Evolutionary conservation across 768 basidiomycete genomes (phyloP).

Genomic region (Cyclocybe aegerita): DNA sequence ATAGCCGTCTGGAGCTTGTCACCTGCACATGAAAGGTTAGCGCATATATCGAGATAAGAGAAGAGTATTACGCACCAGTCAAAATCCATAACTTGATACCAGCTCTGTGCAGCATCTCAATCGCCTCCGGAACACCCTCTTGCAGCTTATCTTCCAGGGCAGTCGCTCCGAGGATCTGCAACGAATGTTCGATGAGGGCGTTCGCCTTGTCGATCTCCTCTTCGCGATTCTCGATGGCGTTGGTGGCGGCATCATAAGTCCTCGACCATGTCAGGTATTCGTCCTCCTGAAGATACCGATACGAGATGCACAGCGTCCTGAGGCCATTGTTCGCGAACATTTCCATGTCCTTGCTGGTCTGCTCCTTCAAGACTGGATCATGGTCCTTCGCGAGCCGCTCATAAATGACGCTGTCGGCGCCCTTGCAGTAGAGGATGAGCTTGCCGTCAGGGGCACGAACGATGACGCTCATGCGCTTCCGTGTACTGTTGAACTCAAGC

Average conservation of each 20-base stretch:
- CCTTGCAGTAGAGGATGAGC: slow-evolving; percentile 89
- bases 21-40: slow-evolving; percentile 38
- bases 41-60: not conserved
- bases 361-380: slow-evolving; percentile 69
- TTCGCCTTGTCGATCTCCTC: slow-evolving; percentile 90
- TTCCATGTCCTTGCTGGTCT: slow-evolving; percentile 88
- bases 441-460: slow-evolving; percentile 82
- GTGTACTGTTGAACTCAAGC: slow-evolving; percentile 91
- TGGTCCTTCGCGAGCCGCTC: slow-evolving; percentile 77
- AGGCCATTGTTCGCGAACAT: slow-evolving; percentile 90
- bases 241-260: slow-evolving; percentile 80
- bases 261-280: slow-evolving; percentile 83
- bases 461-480: slow-evolving; percentile 95
- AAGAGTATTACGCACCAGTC: slow-evolving; percentile 56
- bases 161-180: slow-evolving; percentile 90
- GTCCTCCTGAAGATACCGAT: slow-evolving; percentile 73
- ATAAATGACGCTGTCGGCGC: slow-evolving; percentile 96
- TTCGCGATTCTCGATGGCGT: slow-evolving; percentile 76
- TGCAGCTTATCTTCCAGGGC: slow-evolving; percentile 97
- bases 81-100: slow-evolving; percentile 99
- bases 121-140: slow-evolving; percentile 95
- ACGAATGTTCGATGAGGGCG: slow-evolving; percentile 77
- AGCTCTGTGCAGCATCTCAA: slow-evolving; percentile 85
- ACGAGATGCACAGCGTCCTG: slow-evolving; percentile 88
- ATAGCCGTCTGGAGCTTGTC: slow-evolving; percentile 99